Base-by-base conservation (phyloP, 1,139 yeast species). In the Yamadazyma oceani region DNA sequence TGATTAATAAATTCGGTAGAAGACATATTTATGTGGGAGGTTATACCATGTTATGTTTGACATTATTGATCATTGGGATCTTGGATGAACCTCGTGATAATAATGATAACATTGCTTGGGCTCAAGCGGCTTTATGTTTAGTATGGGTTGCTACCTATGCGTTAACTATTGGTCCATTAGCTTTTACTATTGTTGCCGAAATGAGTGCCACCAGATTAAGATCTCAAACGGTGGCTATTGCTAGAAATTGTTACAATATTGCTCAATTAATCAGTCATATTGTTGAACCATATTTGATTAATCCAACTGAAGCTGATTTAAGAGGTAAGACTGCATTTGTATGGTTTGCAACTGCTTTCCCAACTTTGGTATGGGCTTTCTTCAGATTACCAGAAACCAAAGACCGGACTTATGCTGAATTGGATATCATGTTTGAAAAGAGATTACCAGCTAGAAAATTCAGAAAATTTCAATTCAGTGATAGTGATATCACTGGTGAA, bases 331-430 rank as follows among this genome's bases (percentile, higher is more conserved):
- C 78, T 17, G 82, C 76, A 2, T 75, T 74, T 51, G 64, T 78
- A 48, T 78, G 75, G 69, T 77, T 73, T 14, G 82, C 72, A 1
- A 54, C 73, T 34, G 62, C 73, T n/a, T 44, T 69, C 2, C n/a
- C 64, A 15, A 56, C 62, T 36, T 50, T 58, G 23, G 40, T 64
- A 32, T 72, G 81, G 81, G 50, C 62, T 23, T 73, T 54, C 54
- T 75, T 77, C 54, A 67, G 75, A 36, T 59, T 78, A 32, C 85
- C 85, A 5, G 84, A 79, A 50, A 71, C 82, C 14, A 64, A 61
- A 51, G 69, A 64, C 36, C 67, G 82, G 52, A 75, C 82, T 4
- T 75, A 63, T 49, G 82, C 76, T 36, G 84, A 79, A 51, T 55
- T 78, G 50, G 84, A 78, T 55, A 49, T 62, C 31, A 60, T 78